Base-by-base conservation (phyloP, 2,329 filamentous ascomycete genomes). In the Dothistroma pini region DNA sequence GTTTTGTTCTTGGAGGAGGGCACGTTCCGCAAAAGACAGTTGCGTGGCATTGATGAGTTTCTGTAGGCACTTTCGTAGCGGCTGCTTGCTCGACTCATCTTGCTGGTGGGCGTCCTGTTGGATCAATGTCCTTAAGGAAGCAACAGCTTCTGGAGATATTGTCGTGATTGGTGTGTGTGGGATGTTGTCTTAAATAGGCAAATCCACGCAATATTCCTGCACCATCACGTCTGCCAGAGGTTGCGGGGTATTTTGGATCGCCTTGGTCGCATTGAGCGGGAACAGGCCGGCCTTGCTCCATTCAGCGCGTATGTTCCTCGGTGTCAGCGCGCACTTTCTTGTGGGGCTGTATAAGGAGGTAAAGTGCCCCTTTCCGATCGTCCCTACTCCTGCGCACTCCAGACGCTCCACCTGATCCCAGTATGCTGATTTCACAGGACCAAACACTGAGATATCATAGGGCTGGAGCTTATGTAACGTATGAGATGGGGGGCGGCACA, bases 221-320 rank as follows among this genome's bases (percentile, higher is more conserved):
- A n/a, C n/a, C n/a, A n/a, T n/a, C n/a, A n/a, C n/a, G n/a, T n/a
- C n/a, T n/a, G n/a, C n/a, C n/a, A n/a, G n/a, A n/a, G n/a, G n/a
- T n/a, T n/a, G n/a, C n/a, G n/a, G n/a, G n/a, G n/a, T n/a, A n/a
- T n/a, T n/a, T n/a, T n/a, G n/a, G n/a, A 38, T 7, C 1, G 14
- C 49, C 11, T 38, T 38, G 14, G 34, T 7, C 34, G 52, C 21
- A 47, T 66, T 72, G 52, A 72, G 73, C 12, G 66, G 71, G 44
- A 66, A 69, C 31, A 72, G 60, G 38, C 71, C 67, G 56, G 60
- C 65, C 29, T 63, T 69, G 54, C 67, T 62, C 63, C 52, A 75
- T 2, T 62, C 71, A 22, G 69, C 54, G 10, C 50, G 63, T 56
- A 75, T 75, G 58, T 75, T 76, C 62, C 71, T 21, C 31, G 38